A percentile compares a stretch with the other conserved stretches of the same genome.
Conservation (phyloP, 73 alveolate species). For the Paramecium caudatum region DNA sequence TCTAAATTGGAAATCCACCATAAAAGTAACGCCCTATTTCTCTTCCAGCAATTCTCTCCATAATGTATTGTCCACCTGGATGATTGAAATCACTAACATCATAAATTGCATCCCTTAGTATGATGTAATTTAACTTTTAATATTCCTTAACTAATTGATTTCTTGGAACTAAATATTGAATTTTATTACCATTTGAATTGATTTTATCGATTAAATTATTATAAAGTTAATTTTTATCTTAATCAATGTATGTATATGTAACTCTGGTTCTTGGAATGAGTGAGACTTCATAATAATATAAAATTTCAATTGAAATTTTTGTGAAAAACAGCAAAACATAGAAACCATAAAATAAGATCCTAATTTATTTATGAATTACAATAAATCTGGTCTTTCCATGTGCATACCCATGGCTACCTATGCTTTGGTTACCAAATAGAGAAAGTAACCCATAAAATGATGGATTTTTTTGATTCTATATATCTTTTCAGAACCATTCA, state of each 20-base stretch:
- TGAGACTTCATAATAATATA: slow-evolving; percentile 8
- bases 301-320: slow-evolving; percentile 19
- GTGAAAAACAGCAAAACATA: slow-evolving; percentile 18
- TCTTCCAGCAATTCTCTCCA: slow-evolving; percentile 59
- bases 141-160: slow-evolving; percentile 52
- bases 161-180: slow-evolving; percentile 20
- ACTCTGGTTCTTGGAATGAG: slow-evolving; percentile 14
- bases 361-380: not conserved
- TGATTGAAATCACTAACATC: slow-evolving; percentile 64
- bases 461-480: slow-evolving; percentile 32
- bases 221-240: slow-evolving; percentile 47
- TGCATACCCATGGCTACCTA: slow-evolving; percentile 52
- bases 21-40: slow-evolving; percentile 58
- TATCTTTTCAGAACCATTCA: slow-evolving; percentile 46
- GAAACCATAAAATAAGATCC: slow-evolving; percentile 17
- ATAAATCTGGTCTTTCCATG: slow-evolving; percentile 36
- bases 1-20: slow-evolving; percentile 39
- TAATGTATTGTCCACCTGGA: slow-evolving; percentile 59
- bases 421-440: not conserved
- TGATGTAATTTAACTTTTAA: slow-evolving; percentile 20
- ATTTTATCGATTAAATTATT: slow-evolving; percentile 39
- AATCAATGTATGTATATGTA: slow-evolving; percentile 17
- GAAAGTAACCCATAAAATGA: not conserved
- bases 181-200: not conserved
- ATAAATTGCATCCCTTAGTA: slow-evolving; percentile 56